phyloP scores from a whole-genome alignment of 1,284 basidiomycete genomes.

The Trichosporon ovoides region DNA sequence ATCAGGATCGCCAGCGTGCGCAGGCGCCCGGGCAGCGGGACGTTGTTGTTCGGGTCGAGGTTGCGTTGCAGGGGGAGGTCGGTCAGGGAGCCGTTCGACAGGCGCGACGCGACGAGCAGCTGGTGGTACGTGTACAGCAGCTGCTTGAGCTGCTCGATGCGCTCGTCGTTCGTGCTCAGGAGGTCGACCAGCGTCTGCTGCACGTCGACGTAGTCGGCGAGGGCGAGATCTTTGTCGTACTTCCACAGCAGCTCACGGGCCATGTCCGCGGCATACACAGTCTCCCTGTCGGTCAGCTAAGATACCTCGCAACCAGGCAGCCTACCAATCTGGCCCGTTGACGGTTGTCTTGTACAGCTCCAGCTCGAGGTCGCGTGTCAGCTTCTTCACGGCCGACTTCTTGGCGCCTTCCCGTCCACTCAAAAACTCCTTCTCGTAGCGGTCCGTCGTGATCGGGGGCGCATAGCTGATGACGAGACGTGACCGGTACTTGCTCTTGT shows the following conservation, averaged over 20 bases:
- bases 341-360: conserved; percentile 72
- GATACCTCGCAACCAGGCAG: conserved; percentile 7
- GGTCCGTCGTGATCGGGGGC: conserved; percentile 66
- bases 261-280: conserved; percentile 76
- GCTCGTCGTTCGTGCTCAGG: conserved; percentile 62
- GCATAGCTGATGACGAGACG: conserved; percentile 62
- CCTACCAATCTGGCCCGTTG: conserved; percentile 88
- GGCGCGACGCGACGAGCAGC: conserved; percentile 70
- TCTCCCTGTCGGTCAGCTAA: conserved; percentile 59
- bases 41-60: conserved; percentile 67
- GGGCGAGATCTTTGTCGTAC: conserved; percentile 63
- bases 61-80: conserved; percentile 62
- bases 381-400: conserved; percentile 75
- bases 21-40: conserved; percentile 72
- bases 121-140: conserved; percentile 77
- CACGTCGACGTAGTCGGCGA: conserved; percentile 71
- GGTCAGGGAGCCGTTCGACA: conserved; percentile 75
- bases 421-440: conserved; percentile 72
- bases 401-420: conserved; percentile 61
- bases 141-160: conserved; percentile 60
- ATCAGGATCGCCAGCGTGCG: conserved; percentile 70
- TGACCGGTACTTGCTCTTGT: conserved; percentile 90
- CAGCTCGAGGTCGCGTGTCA: conserved; percentile 68
- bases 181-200: conserved; percentile 88
- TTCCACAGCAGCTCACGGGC: conserved; percentile 85